Conservation (phyloP, 495 filamentous ascomycete genomes). For the Xylaria nigripes region DNA sequence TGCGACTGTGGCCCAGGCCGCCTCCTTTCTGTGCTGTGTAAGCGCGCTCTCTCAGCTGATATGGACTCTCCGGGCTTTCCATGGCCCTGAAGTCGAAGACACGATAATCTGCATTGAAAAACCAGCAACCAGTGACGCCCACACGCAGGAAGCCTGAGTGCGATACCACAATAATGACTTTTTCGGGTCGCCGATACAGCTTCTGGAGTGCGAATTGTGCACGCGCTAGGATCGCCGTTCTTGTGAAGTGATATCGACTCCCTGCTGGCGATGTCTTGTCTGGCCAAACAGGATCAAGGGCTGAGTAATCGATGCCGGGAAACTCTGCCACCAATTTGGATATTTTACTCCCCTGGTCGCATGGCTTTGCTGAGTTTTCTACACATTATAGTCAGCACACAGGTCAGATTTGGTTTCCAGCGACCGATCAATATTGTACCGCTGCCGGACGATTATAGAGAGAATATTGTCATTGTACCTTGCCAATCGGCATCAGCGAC, state of each 20-base stretch:
- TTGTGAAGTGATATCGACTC: constrained; percentile 39
- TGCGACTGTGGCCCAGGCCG: constrained; percentile 25
- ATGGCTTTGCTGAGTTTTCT: constrained; percentile 52
- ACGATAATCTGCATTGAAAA: constrained; percentile 53
- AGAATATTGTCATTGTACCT: constrained; percentile 20
- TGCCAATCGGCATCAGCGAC: constrained; percentile 47
- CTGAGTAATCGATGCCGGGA: constrained; percentile 44
- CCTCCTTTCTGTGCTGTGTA: constrained; percentile 29
- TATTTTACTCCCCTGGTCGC: constrained; percentile 47
- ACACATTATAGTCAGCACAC: constrained; percentile 5
- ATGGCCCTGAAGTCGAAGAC: constrained; percentile 48
- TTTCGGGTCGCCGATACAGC: constrained; percentile 46
- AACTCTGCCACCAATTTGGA: constrained; percentile 37
- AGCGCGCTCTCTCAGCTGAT: constrained; percentile 35
- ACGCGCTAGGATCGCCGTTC: constrained; percentile 38
- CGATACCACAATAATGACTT: constrained; percentile 51
- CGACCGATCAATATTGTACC: neutral
- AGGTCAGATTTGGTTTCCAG: neutral
- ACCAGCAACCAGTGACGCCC: constrained; percentile 39
- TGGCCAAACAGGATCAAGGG: constrained; percentile 47
- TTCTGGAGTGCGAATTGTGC: constrained; percentile 40
- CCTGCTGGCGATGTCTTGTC: constrained; percentile 42
- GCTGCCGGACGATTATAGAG: neutral
- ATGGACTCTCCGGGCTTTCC: constrained; percentile 20
- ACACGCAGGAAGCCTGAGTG: constrained; percentile 51